A percentile compares a stretch with the other conserved stretches of the same genome.
These are phyloP conservation scores for Torrubiellomyces zombiae DNA, from an alignment of 2,329 filamentous ascomycete genomes.

Conservation along the genomic window DNA sequence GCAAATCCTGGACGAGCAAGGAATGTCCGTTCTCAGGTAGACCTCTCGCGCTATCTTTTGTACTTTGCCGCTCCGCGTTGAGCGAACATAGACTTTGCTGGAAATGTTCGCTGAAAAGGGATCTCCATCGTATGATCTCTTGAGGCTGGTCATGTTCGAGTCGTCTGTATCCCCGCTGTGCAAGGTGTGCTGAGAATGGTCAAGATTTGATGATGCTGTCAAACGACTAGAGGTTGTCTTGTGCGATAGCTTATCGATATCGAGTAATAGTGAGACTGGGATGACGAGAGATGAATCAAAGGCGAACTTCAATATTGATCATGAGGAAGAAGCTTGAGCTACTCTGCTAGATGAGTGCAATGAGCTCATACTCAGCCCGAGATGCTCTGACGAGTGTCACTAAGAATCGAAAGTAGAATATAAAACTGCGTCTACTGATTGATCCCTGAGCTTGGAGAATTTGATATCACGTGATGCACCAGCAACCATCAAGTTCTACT, in stretches of 20 bases:
- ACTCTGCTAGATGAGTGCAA: too few relatives aligned
- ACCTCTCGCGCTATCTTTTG: slow-evolving; percentile 97
- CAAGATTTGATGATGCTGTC: slow-evolving; percentile 2
- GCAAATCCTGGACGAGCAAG: slow-evolving; percentile 87
- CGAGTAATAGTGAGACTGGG: slow-evolving; percentile 1
- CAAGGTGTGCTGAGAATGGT: slow-evolving; percentile 4
- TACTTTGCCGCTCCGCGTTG: slow-evolving; percentile 88
- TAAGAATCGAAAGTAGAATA: too few relatives aligned
- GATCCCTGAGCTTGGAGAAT: too few relatives aligned
- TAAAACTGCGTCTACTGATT: too few relatives aligned
- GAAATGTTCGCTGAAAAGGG: slow-evolving; percentile 57
- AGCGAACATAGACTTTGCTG: slow-evolving; percentile 90
- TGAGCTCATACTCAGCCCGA: too few relatives aligned
- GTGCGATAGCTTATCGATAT: neutral
- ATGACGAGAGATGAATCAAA: slow-evolving; percentile 11
- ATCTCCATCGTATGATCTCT: slow-evolving; percentile 36
- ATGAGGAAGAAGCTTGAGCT: too few relatives aligned
- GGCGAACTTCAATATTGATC: too few relatives aligned
- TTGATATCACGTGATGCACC: too few relatives aligned
- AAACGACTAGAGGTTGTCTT: too few relatives aligned
- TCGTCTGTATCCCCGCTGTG: neutral
- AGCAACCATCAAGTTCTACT: too few relatives aligned
- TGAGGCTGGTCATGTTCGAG: slow-evolving; percentile 45
- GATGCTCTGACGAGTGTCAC: too few relatives aligned
- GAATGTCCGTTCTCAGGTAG: slow-evolving; percentile 91